Evolutionary conservation across 345 rosid genomes (phyloP), one percentile per base, ranked within the genome.

Genomic region (Lepidium aucheri): DNA sequence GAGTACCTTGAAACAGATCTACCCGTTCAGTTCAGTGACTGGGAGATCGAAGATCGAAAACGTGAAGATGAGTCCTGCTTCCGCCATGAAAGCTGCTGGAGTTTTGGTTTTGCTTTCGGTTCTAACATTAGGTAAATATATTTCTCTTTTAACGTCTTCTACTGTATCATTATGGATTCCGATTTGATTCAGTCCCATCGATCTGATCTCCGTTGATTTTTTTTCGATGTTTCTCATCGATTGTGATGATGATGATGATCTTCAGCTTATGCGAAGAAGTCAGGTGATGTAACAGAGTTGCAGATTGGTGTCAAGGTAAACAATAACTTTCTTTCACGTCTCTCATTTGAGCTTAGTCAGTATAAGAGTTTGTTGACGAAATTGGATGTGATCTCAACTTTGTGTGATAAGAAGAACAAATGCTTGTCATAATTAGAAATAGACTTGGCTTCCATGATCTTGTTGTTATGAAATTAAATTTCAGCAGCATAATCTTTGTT

Each of bases 251-350:
- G 61, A 40, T 42, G 68, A 44, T 63, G 43, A 56, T 56, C 53
- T 39, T 42, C 79, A 92, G 98, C 73, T 38, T 51, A 70, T 53
- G 91, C 87, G 33, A 89, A 83, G 82, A 86, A 80, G 20, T 85
- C 90, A 3, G 84, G 74, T 42, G 97, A 89, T 69, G 95, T 92
- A 15, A 86, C 85, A 14, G 85, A 87, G 77, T 70, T 93, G 34
- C 98, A 92, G 79, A 87, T 92, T 80, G 98, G 98, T 26, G 90
- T 92, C 40, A 92, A 84, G 98, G 98, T 89, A 40, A 50, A 39
- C 1, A 4, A 33, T 10, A 64, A 9, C 11, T 6, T 40, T 58
- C 24, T 16, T 40, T 16, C 50, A 34, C 18, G 12, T 15, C 33
- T 13, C 1, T n/a, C 1, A 53, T 30, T 15, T 39, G 14, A 41